Conservation (phyloP, 345 rosid genomes). For the Erodium maritimum region DNA sequence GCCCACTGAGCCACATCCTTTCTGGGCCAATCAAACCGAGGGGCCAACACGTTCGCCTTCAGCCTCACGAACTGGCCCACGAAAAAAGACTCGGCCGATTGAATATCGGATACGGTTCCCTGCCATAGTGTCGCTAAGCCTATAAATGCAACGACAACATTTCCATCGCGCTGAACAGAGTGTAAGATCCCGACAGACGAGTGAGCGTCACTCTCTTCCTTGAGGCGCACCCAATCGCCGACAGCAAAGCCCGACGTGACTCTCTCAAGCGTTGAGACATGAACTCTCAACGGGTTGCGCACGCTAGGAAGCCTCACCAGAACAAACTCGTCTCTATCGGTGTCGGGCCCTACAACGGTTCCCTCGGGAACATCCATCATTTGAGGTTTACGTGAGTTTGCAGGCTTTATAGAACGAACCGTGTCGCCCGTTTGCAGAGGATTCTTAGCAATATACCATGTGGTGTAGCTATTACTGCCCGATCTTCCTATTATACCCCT, state of each 20-base stretch:
- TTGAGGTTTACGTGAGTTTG: constrained; percentile 21
- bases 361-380: constrained; percentile 85
- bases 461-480: constrained; percentile 39
- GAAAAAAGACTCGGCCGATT: constrained; percentile 69
- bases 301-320: constrained; percentile 79
- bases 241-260: constrained; percentile 62
- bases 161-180: constrained; percentile 56
- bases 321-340: constrained; percentile 50
- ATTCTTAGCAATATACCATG: constrained; percentile 82
- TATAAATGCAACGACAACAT: constrained; percentile 58
- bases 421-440: constrained; percentile 54
- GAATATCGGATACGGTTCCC: constrained; percentile 61
- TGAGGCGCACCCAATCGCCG: constrained; percentile 89
- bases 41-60: constrained; percentile 51
- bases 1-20: constrained; percentile 50
- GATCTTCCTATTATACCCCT: constrained; percentile 26
- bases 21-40: constrained; percentile 80
- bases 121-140: constrained; percentile 72
- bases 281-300: constrained; percentile 77
- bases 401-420: constrained; percentile 82
- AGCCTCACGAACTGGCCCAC: constrained; percentile 70
- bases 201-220: constrained; percentile 55
- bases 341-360: constrained; percentile 59
- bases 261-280: constrained; percentile 52
- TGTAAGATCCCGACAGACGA: constrained; percentile 83